Evolutionary conservation across 371 early-diverging fungal species (phyloP).

Genomic region (Mucor saturninus): DNA sequence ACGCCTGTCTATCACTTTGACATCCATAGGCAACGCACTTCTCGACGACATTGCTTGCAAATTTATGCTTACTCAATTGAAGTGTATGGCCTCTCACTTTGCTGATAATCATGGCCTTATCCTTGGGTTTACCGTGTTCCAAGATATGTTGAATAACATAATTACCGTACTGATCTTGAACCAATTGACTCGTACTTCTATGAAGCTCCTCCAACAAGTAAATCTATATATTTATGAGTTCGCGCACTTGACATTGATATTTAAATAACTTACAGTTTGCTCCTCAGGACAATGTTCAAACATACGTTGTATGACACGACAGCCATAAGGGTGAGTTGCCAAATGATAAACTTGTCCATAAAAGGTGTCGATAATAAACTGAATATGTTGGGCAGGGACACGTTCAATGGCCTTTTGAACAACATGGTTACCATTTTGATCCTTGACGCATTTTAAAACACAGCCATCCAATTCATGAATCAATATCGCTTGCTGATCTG

Average conservation of each 20-base stretch:
- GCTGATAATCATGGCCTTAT: conserved; percentile 83
- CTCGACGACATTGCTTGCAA: conserved; percentile 99
- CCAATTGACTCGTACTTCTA: conserved; percentile 85
- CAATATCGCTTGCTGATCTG: conserved; percentile 88
- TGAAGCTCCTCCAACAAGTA: conserved; percentile 93
- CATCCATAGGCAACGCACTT: conserved; percentile 88
- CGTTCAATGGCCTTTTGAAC: conserved; percentile 99
- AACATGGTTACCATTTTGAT: conserved; percentile 99
- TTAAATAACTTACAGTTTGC: conserved; percentile 64
- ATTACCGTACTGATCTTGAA: conserved; percentile 99
- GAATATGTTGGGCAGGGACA: conserved; percentile 88
- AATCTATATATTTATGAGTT: conserved; percentile 29
- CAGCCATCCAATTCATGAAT: conserved; percentile 93
- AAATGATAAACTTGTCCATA: conserved; percentile 94
- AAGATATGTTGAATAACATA: conserved; percentile 99
- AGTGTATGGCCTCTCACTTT: conserved; percentile 93
- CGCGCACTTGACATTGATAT: background rate
- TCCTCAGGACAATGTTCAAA: conserved; percentile 97
- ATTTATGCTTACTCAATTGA: conserved; percentile 96
- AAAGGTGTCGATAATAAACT: conserved; percentile 98
- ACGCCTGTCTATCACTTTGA: conserved; percentile 69
- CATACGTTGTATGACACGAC: conserved; percentile 99
- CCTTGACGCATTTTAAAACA: conserved; percentile 97
- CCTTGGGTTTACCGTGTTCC: conserved; percentile 88
- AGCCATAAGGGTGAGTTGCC: conserved; percentile 99